A percentile compares a stretch with the other conserved stretches of the same genome.
Conservation (phyloP, 345 rosid genomes). For the Angophora floribunda region DNA sequence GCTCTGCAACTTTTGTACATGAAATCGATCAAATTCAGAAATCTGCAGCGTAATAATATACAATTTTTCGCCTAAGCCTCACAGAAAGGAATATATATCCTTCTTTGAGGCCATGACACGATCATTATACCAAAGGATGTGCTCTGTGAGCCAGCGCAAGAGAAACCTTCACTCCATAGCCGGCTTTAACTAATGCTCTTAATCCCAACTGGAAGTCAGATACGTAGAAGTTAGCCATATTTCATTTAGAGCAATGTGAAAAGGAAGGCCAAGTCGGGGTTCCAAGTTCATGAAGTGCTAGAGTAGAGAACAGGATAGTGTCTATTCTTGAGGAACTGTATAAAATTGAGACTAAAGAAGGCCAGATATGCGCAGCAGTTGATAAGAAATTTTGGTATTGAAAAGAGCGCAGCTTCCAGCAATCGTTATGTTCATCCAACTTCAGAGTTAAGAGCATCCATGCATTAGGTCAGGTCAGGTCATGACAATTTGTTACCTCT, state of each 20-base stretch:
- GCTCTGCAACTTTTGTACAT: background rate
- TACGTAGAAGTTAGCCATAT: too few relatives aligned
- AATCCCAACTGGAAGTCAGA: constrained; percentile 95
- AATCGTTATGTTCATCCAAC: background rate
- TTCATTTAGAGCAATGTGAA: background rate
- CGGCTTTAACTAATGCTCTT: constrained; percentile 89
- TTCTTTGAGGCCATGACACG: constrained; percentile 74
- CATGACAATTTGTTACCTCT: constrained; percentile 32
- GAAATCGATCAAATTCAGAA: background rate
- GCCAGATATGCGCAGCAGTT: background rate
- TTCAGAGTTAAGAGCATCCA: background rate
- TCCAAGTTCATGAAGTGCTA: background rate
- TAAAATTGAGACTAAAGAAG: background rate
- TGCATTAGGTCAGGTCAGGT: background rate
- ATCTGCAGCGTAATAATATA: background rate
- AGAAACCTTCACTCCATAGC: constrained; percentile 84
- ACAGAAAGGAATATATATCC: constrained; percentile 23
- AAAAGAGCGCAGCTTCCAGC: background rate
- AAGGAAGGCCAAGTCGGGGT: background rate
- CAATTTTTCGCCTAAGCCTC: background rate
- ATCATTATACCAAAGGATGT: too few relatives aligned
- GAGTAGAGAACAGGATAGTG: background rate
- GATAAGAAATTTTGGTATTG: background rate
- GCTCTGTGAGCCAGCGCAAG: constrained; percentile 66
- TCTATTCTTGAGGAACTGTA: background rate